Conservation (phyloP, 192 early-diverging fungal genomes). For the Chytriomyces sp. region DNA sequence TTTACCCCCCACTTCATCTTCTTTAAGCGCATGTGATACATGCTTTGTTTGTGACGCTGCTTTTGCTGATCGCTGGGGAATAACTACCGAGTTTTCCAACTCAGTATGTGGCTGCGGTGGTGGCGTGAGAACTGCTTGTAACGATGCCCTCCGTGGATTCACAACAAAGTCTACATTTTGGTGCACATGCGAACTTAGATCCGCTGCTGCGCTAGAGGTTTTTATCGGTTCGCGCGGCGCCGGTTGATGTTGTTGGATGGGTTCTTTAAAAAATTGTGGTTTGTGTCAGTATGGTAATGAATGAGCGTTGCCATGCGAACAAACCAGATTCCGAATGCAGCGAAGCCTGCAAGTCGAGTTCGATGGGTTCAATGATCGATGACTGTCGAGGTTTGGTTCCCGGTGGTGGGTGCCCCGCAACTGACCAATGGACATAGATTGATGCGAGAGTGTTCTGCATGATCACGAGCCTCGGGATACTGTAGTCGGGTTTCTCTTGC, state of each 20-base stretch:
- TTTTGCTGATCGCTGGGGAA: not conserved
- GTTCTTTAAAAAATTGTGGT: not conserved
- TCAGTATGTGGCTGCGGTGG: not conserved
- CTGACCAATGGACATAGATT: conserved; percentile 12
- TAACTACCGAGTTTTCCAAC: not conserved
- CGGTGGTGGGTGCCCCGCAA: not conserved
- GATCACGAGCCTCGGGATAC: conserved; percentile 3
- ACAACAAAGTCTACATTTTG: too few species aligned
- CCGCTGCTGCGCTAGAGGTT: not conserved
- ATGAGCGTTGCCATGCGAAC: not conserved
- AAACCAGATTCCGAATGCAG: not conserved
- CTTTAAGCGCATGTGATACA: not conserved
- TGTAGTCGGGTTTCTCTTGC: conserved; percentile 27
- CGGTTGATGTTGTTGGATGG: not conserved
- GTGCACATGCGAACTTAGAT: too few species aligned
- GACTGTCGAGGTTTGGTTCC: not conserved
- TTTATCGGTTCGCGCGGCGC: not conserved
- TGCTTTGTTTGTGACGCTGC: not conserved
- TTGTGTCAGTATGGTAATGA: not conserved
- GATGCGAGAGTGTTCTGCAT: conserved; percentile 32
- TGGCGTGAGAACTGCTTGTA: not conserved
- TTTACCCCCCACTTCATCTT: not conserved
- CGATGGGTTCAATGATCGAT: not conserved
- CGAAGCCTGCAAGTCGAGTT: too few species aligned
- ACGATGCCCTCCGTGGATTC: not conserved